Evolutionary conservation across 176 grass and related monocot species (phyloP), one percentile per base, ranked within the genome.

Genomic region (Phoenix dactylifera): DNA sequence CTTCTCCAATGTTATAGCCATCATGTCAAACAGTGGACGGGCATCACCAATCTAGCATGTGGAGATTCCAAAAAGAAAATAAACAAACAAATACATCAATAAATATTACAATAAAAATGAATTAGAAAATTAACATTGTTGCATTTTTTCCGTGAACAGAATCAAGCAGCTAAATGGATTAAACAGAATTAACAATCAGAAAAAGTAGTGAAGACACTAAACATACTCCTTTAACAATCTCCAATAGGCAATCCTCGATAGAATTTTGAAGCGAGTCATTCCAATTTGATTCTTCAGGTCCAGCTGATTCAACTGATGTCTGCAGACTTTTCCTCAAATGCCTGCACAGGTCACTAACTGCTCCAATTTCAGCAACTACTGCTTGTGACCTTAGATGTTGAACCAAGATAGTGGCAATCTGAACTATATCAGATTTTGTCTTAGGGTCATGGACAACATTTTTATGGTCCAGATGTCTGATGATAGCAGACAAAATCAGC

Each of bases 311-410:
- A 80, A 98, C 50, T 32, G 70, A 63, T 59, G 87, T 87, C 64
- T 98, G 86, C 54, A 98, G 76, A 76, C 84, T 83, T 80, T 98
- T 98, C 70, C 93, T 82, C 74, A 98, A 70, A 76, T 98, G 93
- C 62, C 89, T 82, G 75, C 87, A 98, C 60, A 98, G 76, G 70
- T 98, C 93, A 65, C 84, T 67, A 49, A 86, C 63, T 58, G 92
- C 72, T 68, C 71, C 76, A 69, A 86, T 65, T 72, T 98, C 93
- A 76, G 76, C 66, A 71, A 60, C 54, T 66, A 86, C 55, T 67
- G 77, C 73, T 69, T 70, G 76, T 65, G 87, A 89, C 48, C 82
- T 86, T 24, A 98, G 70, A 71, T 88, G 78, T 3, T 64, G 79
- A 73, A 82, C 84, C 49, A 98, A 82, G 51, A 72, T 80, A 24